phyloP scores from a whole-genome alignment of 2,329 filamentous ascomycete genomes.

The Fusarium sp. region DNA sequence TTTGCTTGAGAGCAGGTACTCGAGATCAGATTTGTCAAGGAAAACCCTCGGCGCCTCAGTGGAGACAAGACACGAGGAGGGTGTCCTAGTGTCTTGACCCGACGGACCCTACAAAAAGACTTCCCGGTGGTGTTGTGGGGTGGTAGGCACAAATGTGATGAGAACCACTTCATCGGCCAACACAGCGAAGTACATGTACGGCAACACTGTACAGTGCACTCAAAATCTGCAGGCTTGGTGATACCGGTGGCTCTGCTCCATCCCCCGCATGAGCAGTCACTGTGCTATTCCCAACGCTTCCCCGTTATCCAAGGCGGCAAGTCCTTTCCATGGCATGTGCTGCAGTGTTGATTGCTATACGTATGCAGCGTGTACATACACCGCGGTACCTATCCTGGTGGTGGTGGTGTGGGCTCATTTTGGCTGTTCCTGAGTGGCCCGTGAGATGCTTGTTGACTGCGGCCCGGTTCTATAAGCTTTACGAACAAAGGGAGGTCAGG shows the following conservation, averaged over 20 bases:
- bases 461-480: constrained; percentile 35
- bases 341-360: neutral
- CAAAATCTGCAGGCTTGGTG: constrained; percentile 11
- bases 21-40: constrained; percentile 44
- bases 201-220: constrained; percentile 18
- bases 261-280: constrained; percentile 13
- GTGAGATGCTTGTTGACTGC: constrained; percentile 21
- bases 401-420: constrained; percentile 35
- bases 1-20: constrained; percentile 5
- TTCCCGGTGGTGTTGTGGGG: constrained; percentile 33
- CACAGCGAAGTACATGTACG: constrained; percentile 6
- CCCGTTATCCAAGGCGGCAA: neutral
- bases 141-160: constrained; percentile 12
- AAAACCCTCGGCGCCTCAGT: constrained; percentile 39
- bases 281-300: constrained; percentile 17
- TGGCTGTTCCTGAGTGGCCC: constrained; percentile 34
- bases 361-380: neutral
- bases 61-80: constrained; percentile 29
- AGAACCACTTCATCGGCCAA: constrained; percentile 29
- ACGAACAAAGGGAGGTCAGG: constrained; percentile 28
- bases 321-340: neutral
- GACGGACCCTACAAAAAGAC: constrained; percentile 25
- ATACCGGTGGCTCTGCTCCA: constrained; percentile 17
- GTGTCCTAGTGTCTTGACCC: constrained; percentile 14
- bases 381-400: constrained; percentile 5